Evolutionary conservation across 495 filamentous ascomycete species (phyloP), one percentile per base, ranked within the genome.

Genomic region (Xylaria telfairii): DNA sequence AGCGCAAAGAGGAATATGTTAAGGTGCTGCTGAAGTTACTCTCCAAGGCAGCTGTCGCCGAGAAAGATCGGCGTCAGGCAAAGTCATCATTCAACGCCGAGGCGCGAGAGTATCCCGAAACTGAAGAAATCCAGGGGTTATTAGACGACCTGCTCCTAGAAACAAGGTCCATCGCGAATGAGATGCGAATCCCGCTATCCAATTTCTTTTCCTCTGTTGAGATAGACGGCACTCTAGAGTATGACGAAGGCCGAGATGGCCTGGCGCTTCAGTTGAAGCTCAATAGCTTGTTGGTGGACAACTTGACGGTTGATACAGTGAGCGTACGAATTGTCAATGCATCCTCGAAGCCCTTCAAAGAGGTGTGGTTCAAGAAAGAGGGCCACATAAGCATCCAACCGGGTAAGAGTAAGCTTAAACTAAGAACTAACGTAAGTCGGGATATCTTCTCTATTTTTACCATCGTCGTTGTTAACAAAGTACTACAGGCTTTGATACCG

Each of bases 1-100:
- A 90, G 51, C 87, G 88, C 21, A 87, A 88, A 69, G 92, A 95
- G 53, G 95, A 98, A 64, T 96, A 95, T 73, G 88, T 93, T 60
- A 88, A 88, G 19, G 88, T 92, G 28, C 82, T 93, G 41, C 83
- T 96, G 17, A 90, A 91, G 72, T 83, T 97, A 15, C 76, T 98
- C 39, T 87, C 90, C 7, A 96, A 95, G 79, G 90, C 88, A 51
- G 88, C 91, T n/a, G 77, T 82, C 12, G 83, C 83, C 2, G 86
- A 89, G 72, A 83, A 81, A 71, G 85, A 85, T 4, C 83, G 83
- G 30, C 69, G 86, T 19, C 74, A 74, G 39, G 76, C 82, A 24
- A 84, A 82, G 67, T 80, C 80, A 0, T 66, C 73, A 24, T 74
- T 84, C 13, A 69, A 67, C 15, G 71, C 46, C 1, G 67, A 71